These are phyloP conservation scores for Baeospora myosura DNA, from an alignment of 1,284 basidiomycete genomes.

Conservation along the genomic window DNA sequence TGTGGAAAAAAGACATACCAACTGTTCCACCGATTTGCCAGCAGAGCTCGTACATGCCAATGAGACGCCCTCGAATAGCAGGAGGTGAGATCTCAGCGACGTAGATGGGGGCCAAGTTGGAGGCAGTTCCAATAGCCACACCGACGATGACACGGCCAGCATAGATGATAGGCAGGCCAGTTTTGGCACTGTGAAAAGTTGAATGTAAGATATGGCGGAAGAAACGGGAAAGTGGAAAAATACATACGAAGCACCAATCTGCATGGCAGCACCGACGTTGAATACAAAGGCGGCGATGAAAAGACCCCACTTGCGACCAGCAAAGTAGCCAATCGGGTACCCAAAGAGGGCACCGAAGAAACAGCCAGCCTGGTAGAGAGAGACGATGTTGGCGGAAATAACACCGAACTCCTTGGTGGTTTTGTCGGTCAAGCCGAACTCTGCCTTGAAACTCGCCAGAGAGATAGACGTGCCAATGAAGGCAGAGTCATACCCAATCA, in stretches of 20 bases:
- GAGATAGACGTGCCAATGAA: conserved; percentile 39
- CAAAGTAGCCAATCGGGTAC: conserved; percentile 25
- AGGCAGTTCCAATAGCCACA: conserved; percentile 29
- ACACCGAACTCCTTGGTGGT: conserved; percentile 25
- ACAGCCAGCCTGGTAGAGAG: conserved; percentile 37
- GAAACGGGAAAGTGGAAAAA: conserved; percentile 2
- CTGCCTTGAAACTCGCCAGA: conserved; percentile 34
- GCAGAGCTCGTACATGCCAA: conserved; percentile 42
- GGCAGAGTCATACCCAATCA: conserved; percentile 38
- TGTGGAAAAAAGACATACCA: conserved; percentile 15
- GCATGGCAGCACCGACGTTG: conserved; percentile 24
- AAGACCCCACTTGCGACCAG: conserved; percentile 25
- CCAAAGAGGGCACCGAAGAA: conserved; percentile 33
- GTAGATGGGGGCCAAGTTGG: conserved; percentile 33
- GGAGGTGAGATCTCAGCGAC: conserved; percentile 37
- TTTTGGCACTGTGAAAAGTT: conserved; percentile 14
- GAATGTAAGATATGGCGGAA: conserved; percentile 2
- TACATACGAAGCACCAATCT: conserved; percentile 23
- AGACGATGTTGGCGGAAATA: conserved; percentile 39
- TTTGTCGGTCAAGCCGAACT: conserved; percentile 32
- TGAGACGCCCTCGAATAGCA: conserved; percentile 39
- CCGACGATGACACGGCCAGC: conserved; percentile 28
- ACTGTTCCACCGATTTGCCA: conserved; percentile 29
- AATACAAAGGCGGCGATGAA: conserved; percentile 22
- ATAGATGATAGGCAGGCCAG: conserved; percentile 28